Base-by-base conservation (phyloP, 257 asterid species). In the Lycium barbarum region DNA sequence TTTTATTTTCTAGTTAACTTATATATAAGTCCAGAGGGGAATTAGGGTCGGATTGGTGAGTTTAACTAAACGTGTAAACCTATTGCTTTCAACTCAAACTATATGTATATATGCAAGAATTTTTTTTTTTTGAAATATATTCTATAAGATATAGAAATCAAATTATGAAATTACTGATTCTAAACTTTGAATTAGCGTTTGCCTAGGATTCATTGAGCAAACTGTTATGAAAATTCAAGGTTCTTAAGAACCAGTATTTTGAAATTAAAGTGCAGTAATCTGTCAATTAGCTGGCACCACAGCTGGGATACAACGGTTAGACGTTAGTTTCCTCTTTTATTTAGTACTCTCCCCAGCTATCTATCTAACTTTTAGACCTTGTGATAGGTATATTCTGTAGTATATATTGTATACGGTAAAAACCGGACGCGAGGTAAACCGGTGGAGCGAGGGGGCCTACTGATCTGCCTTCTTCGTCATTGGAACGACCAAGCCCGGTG, bases 211-310 rank as follows among this genome's bases (percentile, higher is more conserved):
- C 43, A 65, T 33, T 3, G 0, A 65, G 38, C 40, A 65, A 65
- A 12, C 3, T 6, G 73, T 10, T 66, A 33, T 18, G 72, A 35
- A 66, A 66, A 66, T 12, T 62, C 14, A 47, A 73, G 20, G 38
- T 5, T 18, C 12, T 47, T 7, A 13, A 74, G 62, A 20, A 74
- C 11, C 20, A 74, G 20, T 74, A 22, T 43, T 49, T 74, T 22
- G 5, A 6, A 26, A 26, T 26, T 26, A 26, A 73, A 47, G 43
- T 22, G 62, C 0, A 36, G 20, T 76, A 51, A 76, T 76, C 63
- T 76, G 45, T 51, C 62, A 78, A 53, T 76, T 51, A 51, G 82
- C 65, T 76, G 82, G 63, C 7, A 4, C 47, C 82, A n/a, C 47
- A 76, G 82, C 63, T 76, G 65, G 61, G 43, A 20, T 47, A 73